Percentiles rank a stretch among this genome's conserved stretches.
Evolutionary conservation across 768 basidiomycete genomes (phyloP).

Genomic region (Rhizopogon roseolus): DNA sequence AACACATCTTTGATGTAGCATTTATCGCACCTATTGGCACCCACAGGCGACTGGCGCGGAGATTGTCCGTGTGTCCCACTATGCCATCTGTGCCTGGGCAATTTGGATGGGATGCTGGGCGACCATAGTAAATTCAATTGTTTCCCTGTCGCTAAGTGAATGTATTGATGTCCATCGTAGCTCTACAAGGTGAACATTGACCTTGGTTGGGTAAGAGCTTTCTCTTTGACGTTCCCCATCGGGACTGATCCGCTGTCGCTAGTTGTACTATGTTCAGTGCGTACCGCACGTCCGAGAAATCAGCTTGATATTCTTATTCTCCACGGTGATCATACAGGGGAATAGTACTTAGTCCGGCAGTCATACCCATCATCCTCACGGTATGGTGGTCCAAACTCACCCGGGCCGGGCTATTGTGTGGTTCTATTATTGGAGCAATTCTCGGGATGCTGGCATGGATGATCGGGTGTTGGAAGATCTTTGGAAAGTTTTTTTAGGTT

Average conservation of each 20-base stretch:
- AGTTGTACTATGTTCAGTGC: slow-evolving; percentile 32
- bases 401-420: slow-evolving; percentile 24
- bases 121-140: slow-evolving; percentile 20
- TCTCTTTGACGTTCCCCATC: background rate
- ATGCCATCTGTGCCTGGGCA: slow-evolving; percentile 29
- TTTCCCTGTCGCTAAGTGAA: background rate
- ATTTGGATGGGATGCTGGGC: slow-evolving; percentile 35
- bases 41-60: slow-evolving; percentile 26
- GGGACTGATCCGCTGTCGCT: background rate
- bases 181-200: slow-evolving; percentile 28
- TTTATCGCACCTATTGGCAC: slow-evolving; percentile 29
- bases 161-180: slow-evolving; percentile 4
- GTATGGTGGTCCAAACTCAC: slow-evolving; percentile 33
- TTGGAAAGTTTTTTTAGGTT: slow-evolving; percentile 15
- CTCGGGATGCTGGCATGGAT: slow-evolving; percentile 34
- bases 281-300: background rate
- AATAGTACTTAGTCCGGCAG: slow-evolving; percentile 30
- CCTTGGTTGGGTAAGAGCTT: slow-evolving; percentile 27
- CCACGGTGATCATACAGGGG: slow-evolving; percentile 16
- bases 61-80: slow-evolving; percentile 29
- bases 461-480: slow-evolving; percentile 32
- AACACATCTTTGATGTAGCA: slow-evolving; percentile 8
- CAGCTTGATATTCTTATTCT: background rate
- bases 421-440: slow-evolving; percentile 28
- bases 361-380: slow-evolving; percentile 31